Conservation (phyloP, 345 rosid genomes). For the Syzygium grande region DNA sequence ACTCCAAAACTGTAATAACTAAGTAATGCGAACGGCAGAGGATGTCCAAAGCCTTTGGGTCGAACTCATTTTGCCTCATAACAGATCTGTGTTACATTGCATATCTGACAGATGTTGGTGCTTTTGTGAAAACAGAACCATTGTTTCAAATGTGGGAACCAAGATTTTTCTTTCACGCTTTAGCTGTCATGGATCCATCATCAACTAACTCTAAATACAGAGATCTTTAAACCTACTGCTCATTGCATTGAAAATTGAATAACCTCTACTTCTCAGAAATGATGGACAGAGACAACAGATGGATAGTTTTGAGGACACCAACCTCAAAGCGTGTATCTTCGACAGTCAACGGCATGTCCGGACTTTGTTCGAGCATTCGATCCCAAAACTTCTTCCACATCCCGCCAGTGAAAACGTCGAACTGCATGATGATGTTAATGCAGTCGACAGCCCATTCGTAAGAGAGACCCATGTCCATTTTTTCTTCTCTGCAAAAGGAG, state of each 20-base stretch:
- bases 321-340: neutral
- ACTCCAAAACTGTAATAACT: too few species aligned
- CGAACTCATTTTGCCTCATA: too few species aligned
- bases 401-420: accelerated
- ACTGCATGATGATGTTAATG: neutral
- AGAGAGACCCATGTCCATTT: neutral
- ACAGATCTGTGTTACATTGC: too few species aligned
- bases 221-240: too few species aligned
- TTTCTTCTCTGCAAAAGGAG: neutral
- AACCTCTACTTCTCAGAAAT: too few species aligned
- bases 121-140: neutral
- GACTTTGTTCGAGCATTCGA: accelerated
- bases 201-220: too few species aligned
- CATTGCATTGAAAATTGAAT: too few species aligned
- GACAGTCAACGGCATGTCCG: neutral
- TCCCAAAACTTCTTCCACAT: neutral
- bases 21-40: too few species aligned
- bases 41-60: too few species aligned
- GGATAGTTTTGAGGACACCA: neutral
- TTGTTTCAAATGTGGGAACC: neutral
- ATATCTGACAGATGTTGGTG: too few species aligned
- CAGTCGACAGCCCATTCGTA: neutral
- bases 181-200: neutral
- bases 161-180: too few species aligned
- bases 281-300: too few species aligned